Evolutionary conservation across 176 grass and related monocot genomes (phyloP).

Genomic region (Carex pumila): DNA sequence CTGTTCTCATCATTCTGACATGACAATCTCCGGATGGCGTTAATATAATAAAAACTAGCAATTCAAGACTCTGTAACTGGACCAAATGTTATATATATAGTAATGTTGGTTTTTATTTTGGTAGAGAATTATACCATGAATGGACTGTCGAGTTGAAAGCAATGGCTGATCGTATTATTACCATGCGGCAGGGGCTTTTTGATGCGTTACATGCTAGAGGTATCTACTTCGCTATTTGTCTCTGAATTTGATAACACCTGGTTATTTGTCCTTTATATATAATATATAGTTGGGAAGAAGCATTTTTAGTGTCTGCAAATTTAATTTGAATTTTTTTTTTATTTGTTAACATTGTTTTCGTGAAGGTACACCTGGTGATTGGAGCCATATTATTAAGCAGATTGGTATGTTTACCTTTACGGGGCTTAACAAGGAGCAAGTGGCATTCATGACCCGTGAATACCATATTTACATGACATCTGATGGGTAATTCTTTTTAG

Average conservation of each 20-base stretch:
- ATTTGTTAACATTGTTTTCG: conserved; percentile 3
- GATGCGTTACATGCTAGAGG: conserved; percentile 69
- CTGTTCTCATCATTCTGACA: background rate
- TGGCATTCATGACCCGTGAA: conserved; percentile 85
- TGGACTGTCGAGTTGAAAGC: conserved; percentile 94
- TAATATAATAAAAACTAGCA: background rate
- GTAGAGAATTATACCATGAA: conserved; percentile 72
- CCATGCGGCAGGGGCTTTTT: conserved; percentile 86
- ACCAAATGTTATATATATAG: background rate
- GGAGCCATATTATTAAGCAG: conserved; percentile 98
- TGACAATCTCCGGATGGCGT: background rate
- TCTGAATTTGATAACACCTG: conserved; percentile 1
- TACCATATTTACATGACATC: conserved; percentile 99
- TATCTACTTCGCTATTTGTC: conserved; percentile 30
- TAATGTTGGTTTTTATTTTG: conserved; percentile 21
- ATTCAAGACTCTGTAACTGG: background rate
- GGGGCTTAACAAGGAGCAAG: conserved; percentile 85
- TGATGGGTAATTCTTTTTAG: conserved; percentile 66
- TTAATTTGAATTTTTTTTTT: background rate
- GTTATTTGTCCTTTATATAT: conserved; percentile 19
- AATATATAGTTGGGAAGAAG: background rate
- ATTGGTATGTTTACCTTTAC: conserved; percentile 99
- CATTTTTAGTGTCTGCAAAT: background rate
- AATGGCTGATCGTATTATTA: conserved; percentile 97
- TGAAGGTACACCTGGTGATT: conserved; percentile 92